Evolutionary conservation across 805 yeast genomes (phyloP).

Genomic region (Metschnikowia chrysomelidarum): DNA sequence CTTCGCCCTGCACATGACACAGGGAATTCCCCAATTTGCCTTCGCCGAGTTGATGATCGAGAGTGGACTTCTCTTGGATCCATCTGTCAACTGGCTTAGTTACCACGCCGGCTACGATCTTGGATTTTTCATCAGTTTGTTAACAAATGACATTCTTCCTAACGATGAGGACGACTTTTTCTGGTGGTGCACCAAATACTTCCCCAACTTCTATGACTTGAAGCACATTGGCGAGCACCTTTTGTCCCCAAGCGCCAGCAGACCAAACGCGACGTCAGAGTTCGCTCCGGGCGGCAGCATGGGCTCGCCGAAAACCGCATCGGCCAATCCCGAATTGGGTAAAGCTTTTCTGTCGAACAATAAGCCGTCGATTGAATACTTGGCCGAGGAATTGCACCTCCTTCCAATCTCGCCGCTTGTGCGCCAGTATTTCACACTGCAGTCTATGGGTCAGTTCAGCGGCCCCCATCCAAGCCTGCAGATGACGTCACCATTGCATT

Average conservation of each 20-base stretch:
- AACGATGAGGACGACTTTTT: slow-evolving; percentile 74
- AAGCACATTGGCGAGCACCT: slow-evolving; percentile 50
- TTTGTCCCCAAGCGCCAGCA: slow-evolving; percentile 19
- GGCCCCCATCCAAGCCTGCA: slow-evolving; percentile 28
- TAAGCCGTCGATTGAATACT: slow-evolving; percentile 54
- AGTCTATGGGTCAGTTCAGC: slow-evolving; percentile 17
- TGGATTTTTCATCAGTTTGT: slow-evolving; percentile 78
- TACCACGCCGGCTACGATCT: slow-evolving; percentile 94
- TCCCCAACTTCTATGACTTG: slow-evolving; percentile 83
- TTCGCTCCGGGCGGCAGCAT: slow-evolving; percentile 5
- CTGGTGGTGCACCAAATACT: slow-evolving; percentile 64
- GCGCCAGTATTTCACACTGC: slow-evolving; percentile 36
- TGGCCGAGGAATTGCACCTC: slow-evolving; percentile 66
- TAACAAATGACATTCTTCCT: slow-evolving; percentile 77
- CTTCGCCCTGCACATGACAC: slow-evolving; percentile 66
- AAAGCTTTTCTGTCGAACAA: slow-evolving; percentile 16
- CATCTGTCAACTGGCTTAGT: slow-evolving; percentile 78
- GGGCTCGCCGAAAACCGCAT: slow-evolving; percentile 5
- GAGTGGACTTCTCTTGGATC: slow-evolving; percentile 78
- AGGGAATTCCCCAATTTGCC: slow-evolving; percentile 74
- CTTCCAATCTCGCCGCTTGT: slow-evolving; percentile 57
- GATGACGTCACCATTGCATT: slow-evolving; percentile 54
- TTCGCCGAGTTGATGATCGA: slow-evolving; percentile 84
- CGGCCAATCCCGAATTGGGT: slow-evolving; percentile 8
- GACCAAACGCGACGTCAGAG: slow-evolving; percentile 15